Evolutionary conservation across 305 asterid species (phyloP).

Genomic region (Fraxinus ornus): DNA sequence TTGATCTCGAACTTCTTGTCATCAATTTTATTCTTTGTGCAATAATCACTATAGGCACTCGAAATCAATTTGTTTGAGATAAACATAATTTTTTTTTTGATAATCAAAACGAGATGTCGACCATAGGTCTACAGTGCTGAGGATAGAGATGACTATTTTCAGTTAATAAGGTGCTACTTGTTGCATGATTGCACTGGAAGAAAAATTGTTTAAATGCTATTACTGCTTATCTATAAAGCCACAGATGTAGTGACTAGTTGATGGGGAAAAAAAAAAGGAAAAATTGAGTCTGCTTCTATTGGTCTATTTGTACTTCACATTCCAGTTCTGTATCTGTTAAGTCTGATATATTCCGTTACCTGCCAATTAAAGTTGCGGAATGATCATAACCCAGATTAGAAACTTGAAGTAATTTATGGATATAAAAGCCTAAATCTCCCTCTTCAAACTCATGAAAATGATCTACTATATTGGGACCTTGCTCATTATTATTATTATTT

Average conservation of each 20-base stretch:
- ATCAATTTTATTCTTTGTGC: no score
- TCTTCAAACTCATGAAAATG: not conserved
- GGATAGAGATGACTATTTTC: constrained; percentile 34
- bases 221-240: constrained; percentile 9
- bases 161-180: constrained; percentile 17
- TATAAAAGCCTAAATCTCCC: not conserved
- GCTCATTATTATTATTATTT: not conserved
- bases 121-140: no score
- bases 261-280: constrained; percentile 1
- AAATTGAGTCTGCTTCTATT: not conserved
- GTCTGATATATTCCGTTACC: not conserved
- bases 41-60: no score
- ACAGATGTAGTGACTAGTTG: constrained; percentile 17
- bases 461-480: not conserved
- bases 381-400: not conserved
- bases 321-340: not conserved
- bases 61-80: no score
- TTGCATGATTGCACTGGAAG: not conserved
- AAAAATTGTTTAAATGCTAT: not conserved
- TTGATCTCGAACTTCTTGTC: no score
- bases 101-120: no score
- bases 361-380: not conserved
- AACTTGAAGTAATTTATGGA: not conserved
- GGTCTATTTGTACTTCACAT: not conserved
- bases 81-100: no score